Evolutionary conservation across 306 rosid species (phyloP), one percentile per base, ranked within the genome.

Genomic region (Carpinus viminea): DNA sequence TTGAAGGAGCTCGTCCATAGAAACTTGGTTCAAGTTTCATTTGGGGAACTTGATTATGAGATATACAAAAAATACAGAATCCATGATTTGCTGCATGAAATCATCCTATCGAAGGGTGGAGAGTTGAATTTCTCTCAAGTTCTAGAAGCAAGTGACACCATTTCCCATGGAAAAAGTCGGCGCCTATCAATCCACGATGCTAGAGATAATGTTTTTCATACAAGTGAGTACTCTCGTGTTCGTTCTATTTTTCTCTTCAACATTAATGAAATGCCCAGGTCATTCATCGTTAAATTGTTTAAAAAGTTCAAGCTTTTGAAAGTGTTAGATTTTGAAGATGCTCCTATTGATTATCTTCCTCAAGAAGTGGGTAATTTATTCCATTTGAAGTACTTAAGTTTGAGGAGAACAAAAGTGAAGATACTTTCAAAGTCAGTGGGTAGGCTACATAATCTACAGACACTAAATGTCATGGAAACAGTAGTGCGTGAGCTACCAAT

Each of bases 1-100:
- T 79, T 79, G 7, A 24, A 0, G 7, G 82, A 79, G n/a, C 82
- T 73, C 1, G 7, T 64, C 21, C 46, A 34, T 12, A 64, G 47
- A 38, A 64, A 64, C 46, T 64, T 64, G 21, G 24, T 64, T 64
- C 70, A 64, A 64, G 47, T 34, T 45, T 34, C 46, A 5, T 0
- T 3, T 2, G 59, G 41, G 10, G 36, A 57, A 2, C 41, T 31
- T 4, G 70, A 64, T 16, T 34, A 64, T 34, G 46, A 64, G n/a
- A n/a, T n/a, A 46, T 4, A 34, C 13, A 64, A 10, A 64, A 64
- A 64, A 8, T 64, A 64, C 10, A 16, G 21, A 38, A 64, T 64
- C 47, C 47, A 64, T 34, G 47, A 64, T 20, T 12, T 64, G 12
- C 3, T 64, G 34, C 70, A 64, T 64, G 70, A 64, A 34, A 64